A percentile compares a stretch with the other conserved stretches of the same genome.
These are phyloP conservation scores for Combretum micranthum DNA, from an alignment of 345 rosid genomes.

Conservation along the genomic window DNA sequence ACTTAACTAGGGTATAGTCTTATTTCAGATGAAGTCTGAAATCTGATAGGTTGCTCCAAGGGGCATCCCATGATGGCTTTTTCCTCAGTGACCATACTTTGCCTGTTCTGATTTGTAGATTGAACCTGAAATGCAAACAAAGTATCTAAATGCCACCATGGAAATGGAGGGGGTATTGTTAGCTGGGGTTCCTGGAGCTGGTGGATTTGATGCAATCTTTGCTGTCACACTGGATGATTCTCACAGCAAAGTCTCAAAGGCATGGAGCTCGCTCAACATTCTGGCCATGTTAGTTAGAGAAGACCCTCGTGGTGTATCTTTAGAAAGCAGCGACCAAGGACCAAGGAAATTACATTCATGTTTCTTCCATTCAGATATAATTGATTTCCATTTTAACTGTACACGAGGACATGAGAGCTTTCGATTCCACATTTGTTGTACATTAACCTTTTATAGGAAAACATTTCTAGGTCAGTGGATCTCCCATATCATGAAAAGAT, in stretches of 20 bases:
- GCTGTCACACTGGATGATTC: slow-evolving; percentile 70
- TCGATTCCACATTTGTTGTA: too few species aligned
- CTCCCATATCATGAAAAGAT: too few species aligned
- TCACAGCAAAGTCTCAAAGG: slow-evolving; percentile 36
- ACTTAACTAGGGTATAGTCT: too few species aligned
- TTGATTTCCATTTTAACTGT: slow-evolving; percentile 17
- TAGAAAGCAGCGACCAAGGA: slow-evolving; percentile 83
- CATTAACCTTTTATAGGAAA: too few species aligned
- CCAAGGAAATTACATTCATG: slow-evolving; percentile 43
- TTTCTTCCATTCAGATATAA: slow-evolving; percentile 47
- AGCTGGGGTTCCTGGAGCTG: slow-evolving; percentile 97
- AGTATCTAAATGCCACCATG: slow-evolving; percentile 76
- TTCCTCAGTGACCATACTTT: background rate
- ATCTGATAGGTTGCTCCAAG: too few species aligned
- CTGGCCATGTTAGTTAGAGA: slow-evolving; percentile 82
- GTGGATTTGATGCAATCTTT: slow-evolving; percentile 92
- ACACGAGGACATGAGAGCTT: background rate
- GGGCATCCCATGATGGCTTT: too few species aligned
- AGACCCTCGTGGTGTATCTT: slow-evolving; percentile 79
- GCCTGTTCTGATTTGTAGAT: slow-evolving; percentile 47
- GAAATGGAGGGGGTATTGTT: slow-evolving; percentile 76
- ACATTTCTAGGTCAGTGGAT: too few species aligned
- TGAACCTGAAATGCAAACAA: slow-evolving; percentile 79
- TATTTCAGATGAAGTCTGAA: too few species aligned
- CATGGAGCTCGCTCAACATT: slow-evolving; percentile 70